phyloP scores from a whole-genome alignment of 129 eudicot species.

The Arctium minus region DNA sequence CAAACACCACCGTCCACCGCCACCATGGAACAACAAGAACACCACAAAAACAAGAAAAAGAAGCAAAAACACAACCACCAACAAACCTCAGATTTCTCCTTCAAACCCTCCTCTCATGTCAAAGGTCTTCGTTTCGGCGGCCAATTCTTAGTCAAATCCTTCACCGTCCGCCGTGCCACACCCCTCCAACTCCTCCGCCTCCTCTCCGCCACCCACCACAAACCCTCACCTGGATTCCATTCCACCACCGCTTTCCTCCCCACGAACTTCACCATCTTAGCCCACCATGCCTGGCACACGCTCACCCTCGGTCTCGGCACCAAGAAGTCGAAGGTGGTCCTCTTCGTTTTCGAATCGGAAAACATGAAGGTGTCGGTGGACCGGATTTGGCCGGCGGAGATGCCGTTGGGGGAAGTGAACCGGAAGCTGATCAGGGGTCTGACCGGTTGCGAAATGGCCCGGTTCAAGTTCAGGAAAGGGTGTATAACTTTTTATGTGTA shows the following conservation, averaged over 20 bases:
- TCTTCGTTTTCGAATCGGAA: conserved; percentile 60
- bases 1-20: not conserved
- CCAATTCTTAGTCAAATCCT: conserved; percentile 67
- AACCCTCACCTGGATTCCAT: conserved; percentile 24
- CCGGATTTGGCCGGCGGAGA: conserved; percentile 60
- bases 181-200: conserved; percentile 60
- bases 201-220: conserved; percentile 33
- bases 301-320: conserved; percentile 74
- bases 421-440: conserved; percentile 48
- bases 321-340: conserved; percentile 53
- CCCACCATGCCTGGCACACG: conserved; percentile 87
- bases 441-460: conserved; percentile 53
- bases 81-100: conserved; percentile 53
- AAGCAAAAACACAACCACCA: conserved; percentile 65
- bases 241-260: conserved; percentile 61
- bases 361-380: conserved; percentile 42
- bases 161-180: conserved; percentile 72
- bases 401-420: conserved; percentile 70
- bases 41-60: conserved; percentile 38
- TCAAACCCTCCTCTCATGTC: conserved; percentile 58
- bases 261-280: conserved; percentile 69
- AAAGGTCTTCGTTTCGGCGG: conserved; percentile 75
- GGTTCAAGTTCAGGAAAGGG: conserved; percentile 73
- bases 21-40: conserved; percentile 37
- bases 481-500: conserved; percentile 69